These are phyloP conservation scores for Aphanocladium album DNA, from an alignment of 2,329 filamentous ascomycete genomes.

Conservation along the genomic window DNA sequence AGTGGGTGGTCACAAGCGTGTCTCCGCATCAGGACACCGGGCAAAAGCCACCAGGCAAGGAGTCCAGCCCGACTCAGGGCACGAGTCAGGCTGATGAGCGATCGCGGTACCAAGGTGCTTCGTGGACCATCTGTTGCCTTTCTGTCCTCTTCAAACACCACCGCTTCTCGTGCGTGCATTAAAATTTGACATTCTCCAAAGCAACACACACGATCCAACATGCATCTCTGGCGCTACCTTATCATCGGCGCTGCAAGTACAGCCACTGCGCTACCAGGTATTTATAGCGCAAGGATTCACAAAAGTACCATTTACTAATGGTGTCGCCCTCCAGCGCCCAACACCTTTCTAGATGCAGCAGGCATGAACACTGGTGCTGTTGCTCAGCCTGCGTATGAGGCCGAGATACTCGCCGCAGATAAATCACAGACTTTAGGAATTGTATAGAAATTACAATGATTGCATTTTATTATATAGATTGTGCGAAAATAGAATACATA, in stretches of 20 bases:
- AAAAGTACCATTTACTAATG: not conserved
- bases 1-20: too few species aligned
- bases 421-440: not conserved
- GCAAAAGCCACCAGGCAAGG: not conserved
- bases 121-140: too few species aligned
- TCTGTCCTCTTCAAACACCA: not conserved
- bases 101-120: too few species aligned
- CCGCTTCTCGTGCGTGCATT: not conserved
- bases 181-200: not conserved
- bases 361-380: not conserved
- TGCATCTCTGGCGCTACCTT: not conserved
- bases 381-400: not conserved
- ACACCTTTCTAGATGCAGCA: not conserved
- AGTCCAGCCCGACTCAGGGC: not conserved
- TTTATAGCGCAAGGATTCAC: not conserved
- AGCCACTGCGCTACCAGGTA: not conserved
- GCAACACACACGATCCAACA: not conserved
- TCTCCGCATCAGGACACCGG: not conserved
- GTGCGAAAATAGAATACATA: not conserved
- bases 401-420: not conserved
- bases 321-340: not conserved
- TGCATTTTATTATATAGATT: not conserved
- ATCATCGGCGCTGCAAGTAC: not conserved
- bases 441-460: not conserved
- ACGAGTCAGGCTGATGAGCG: too few species aligned